These are phyloP conservation scores for Auricularia heimuer DNA, from an alignment of 768 basidiomycete species.

Conservation along the genomic window DNA sequence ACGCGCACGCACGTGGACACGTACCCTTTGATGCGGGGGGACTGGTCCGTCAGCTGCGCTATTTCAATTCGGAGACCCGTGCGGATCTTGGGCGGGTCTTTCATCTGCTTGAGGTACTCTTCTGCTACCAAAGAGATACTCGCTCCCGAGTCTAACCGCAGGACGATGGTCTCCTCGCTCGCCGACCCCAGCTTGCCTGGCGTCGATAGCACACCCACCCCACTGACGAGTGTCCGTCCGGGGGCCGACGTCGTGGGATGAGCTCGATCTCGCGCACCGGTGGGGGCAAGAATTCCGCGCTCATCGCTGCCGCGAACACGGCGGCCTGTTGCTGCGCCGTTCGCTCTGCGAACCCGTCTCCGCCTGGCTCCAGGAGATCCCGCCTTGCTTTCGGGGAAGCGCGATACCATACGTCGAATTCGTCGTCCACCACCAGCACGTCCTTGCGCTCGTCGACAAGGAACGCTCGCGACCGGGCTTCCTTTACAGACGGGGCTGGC, in stretches of 20 bases:
- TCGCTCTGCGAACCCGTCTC: background rate
- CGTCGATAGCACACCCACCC: background rate
- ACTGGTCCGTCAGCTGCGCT: background rate
- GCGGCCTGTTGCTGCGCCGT: background rate
- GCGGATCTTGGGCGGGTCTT: background rate
- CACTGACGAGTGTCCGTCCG: background rate
- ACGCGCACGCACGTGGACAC: slow-evolving; percentile 10
- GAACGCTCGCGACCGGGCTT: too few relatives aligned
- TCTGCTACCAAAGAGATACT: background rate
- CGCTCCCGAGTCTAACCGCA: background rate
- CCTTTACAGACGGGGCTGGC: too few relatives aligned
- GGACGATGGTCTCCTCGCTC: background rate
- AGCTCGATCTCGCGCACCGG: background rate
- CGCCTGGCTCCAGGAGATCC: background rate
- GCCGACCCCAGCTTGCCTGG: background rate
- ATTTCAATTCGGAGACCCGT: background rate
- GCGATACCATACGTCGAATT: background rate
- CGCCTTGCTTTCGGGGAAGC: background rate
- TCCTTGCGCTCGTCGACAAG: too few relatives aligned
- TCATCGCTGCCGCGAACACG: background rate
- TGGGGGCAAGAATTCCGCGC: background rate
- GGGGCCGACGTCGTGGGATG: background rate
- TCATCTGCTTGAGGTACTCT: background rate
- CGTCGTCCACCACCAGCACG: too few relatives aligned
- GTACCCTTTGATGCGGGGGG: slow-evolving; percentile 12